Base-by-base conservation (phyloP, 768 basidiomycete genomes). In the Suillus cothurnatus region DNA sequence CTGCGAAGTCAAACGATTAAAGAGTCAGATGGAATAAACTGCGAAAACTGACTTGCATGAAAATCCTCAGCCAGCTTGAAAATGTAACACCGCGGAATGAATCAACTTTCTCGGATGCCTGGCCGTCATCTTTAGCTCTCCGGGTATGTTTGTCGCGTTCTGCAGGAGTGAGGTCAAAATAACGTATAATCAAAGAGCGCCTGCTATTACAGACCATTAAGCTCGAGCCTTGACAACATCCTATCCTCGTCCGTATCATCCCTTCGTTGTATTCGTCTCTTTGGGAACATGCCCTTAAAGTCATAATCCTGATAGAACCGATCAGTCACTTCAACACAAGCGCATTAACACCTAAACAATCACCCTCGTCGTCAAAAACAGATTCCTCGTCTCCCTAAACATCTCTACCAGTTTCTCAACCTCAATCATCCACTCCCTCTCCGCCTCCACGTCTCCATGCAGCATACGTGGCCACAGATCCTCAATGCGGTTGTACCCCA, bases 381-480 rank as follows among this genome's bases (percentile, higher is more conserved):
- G 73, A 66, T 88, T 86, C 66, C 89, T 84, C 1, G 95, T 95
- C 79, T 95, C 90, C 61, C 97, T 81, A 78, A 95, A 98, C 74
- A 86, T 89, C 66, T 97, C 95, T 4, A 97, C 85, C 55, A 99
- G 80, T 69, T 87, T 90, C 72, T 94, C 93, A 0, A 94, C 94
- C 70, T 94, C 89, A 34, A 89, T 72, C 68, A 97, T 78, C 92
- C 95, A 98, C 69, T 90, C 86, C 60, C 85, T 81, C 64, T 86
- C 81, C 5, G 87, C 85, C 17, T 85, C 85, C 1, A 78, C 77
- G 26, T 85, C 73, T 2, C 69, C 72, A 14, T 72, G 74, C 43
- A 85, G 74, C 82, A 88, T 86, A 19, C 69, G 79, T 5, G 79
- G 79, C 90, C 89, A 90, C 1, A 92, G 74, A 36, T 90, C 87